These are phyloP conservation scores for Quercus cerris DNA, from an alignment of 306 rosid genomes.

Conservation along the genomic window DNA sequence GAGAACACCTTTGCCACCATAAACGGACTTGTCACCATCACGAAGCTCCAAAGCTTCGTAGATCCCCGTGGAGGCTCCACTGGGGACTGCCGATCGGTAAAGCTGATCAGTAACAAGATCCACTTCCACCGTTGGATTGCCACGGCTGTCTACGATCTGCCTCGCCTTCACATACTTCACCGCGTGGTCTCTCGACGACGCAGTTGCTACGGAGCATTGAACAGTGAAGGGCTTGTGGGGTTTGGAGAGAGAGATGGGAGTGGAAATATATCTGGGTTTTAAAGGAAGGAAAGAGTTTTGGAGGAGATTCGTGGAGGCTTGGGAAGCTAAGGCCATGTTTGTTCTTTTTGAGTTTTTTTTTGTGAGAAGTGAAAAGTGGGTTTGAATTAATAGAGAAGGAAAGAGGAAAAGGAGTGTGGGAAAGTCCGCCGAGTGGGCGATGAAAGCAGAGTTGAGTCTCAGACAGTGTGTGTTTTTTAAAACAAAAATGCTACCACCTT, in stretches of 20 bases:
- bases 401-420: slow-evolving; percentile 33
- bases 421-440: slow-evolving; percentile 74
- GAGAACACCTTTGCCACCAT: slow-evolving; percentile 94
- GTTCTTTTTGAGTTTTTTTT: background rate
- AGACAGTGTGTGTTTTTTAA: no score
- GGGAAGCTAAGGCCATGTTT: slow-evolving; percentile 60
- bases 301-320: slow-evolving; percentile 44
- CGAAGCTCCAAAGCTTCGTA: slow-evolving; percentile 97
- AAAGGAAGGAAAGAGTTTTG: slow-evolving; percentile 37
- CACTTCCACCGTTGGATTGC: slow-evolving; percentile 97
- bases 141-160: slow-evolving; percentile 94
- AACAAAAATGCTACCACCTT: no score
- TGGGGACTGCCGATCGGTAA: slow-evolving; percentile 95
- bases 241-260: slow-evolving; percentile 17
- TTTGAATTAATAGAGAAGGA: slow-evolving; percentile 1
- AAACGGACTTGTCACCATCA: slow-evolving; percentile 76
- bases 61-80: slow-evolving; percentile 97
- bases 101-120: slow-evolving; percentile 79
- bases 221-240: slow-evolving; percentile 23
- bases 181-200: slow-evolving; percentile 37
- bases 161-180: slow-evolving; percentile 85
- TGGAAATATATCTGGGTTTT: slow-evolving; percentile 6
- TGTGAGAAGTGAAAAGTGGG: background rate
- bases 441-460: slow-evolving; percentile 27
- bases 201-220: slow-evolving; percentile 47